A percentile compares a stretch with the other conserved stretches of the same genome.
These are phyloP conservation scores for Sphagnum magellanicum DNA, from an alignment of 228 moss, liverwort and hornwort genomes.

Conservation along the genomic window DNA sequence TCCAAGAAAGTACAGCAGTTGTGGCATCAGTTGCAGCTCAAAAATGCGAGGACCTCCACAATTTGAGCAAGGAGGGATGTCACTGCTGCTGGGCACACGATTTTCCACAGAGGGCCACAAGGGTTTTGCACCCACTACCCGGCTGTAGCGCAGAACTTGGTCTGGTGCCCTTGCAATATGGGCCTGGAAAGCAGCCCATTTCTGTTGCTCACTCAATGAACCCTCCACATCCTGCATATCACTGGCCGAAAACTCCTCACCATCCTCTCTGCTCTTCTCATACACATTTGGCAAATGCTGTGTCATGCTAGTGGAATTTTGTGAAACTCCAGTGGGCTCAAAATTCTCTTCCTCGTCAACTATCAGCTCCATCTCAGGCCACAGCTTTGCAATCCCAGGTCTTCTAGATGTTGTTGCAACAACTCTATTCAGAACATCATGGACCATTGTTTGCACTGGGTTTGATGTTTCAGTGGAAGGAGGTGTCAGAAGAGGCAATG, in stretches of 20 bases:
- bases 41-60: slow-evolving; percentile 68
- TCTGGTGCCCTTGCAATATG: slow-evolving; percentile 54
- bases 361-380: slow-evolving; percentile 80
- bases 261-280: slow-evolving; percentile 42
- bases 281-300: slow-evolving; percentile 50
- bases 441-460: slow-evolving; percentile 20
- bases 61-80: slow-evolving; percentile 44
- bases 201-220: slow-evolving; percentile 58
- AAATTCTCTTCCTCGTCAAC: slow-evolving; percentile 40
- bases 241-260: slow-evolving; percentile 47
- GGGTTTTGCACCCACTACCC: slow-evolving; percentile 57
- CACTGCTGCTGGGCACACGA: slow-evolving; percentile 36
- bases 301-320: slow-evolving; percentile 6
- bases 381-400: slow-evolving; percentile 37
- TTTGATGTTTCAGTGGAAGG: slow-evolving; percentile 1
- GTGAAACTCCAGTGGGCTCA: slow-evolving; percentile 5
- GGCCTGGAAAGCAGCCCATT: slow-evolving; percentile 80
- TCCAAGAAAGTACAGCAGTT: slow-evolving; percentile 72
- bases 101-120: slow-evolving; percentile 68
- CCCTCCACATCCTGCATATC: slow-evolving; percentile 75
- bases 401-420: slow-evolving; percentile 1
- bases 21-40: slow-evolving; percentile 81
- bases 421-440: slow-evolving; percentile 18
- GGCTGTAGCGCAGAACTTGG: slow-evolving; percentile 62
- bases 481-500: neutral